Conservation (phyloP, 225 moss, liverwort and hornwort species). For the Polytrichum commune region DNA sequence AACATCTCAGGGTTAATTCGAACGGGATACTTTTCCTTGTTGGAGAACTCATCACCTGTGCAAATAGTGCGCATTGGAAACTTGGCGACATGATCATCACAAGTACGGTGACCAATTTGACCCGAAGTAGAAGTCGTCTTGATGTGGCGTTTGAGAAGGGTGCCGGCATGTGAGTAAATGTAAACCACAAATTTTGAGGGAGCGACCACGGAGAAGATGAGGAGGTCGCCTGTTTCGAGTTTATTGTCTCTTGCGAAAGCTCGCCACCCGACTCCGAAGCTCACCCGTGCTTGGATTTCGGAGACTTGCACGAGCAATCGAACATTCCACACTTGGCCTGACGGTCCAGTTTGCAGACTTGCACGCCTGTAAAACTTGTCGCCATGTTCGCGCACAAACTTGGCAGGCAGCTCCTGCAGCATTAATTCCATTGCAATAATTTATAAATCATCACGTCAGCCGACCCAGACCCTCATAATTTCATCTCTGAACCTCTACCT, state of each 20-base stretch:
- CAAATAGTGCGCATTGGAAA: conserved; percentile 15
- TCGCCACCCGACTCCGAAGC: conserved; percentile 27
- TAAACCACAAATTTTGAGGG: conserved; percentile 26
- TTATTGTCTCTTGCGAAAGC: conserved; percentile 15
- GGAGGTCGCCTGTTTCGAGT: conserved; percentile 21
- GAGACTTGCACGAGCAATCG: conserved; percentile 13
- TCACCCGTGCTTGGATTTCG: conserved; percentile 21
- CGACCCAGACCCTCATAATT: too few relatives aligned
- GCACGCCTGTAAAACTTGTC: conserved; percentile 29
- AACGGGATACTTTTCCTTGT: too few relatives aligned
- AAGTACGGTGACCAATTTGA: background rate
- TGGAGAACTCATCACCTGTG: conserved; percentile 5
- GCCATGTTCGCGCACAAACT: conserved; percentile 30
- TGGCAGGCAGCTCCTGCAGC: conserved; percentile 18
- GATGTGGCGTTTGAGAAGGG: conserved; percentile 9
- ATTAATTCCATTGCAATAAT: too few relatives aligned
- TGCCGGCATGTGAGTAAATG: conserved; percentile 18
- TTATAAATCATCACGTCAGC: too few relatives aligned
- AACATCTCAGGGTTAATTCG: too few relatives aligned
- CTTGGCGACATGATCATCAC: conserved; percentile 6
- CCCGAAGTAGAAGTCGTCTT: background rate
- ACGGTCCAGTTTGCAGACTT: conserved; percentile 21
- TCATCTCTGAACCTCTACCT: too few relatives aligned
- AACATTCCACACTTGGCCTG: conserved; percentile 19
- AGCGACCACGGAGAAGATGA: conserved; percentile 20